Conservation (phyloP, 1,284 basidiomycete genomes). For the Ceratorhiza oryzae-sativae region DNA sequence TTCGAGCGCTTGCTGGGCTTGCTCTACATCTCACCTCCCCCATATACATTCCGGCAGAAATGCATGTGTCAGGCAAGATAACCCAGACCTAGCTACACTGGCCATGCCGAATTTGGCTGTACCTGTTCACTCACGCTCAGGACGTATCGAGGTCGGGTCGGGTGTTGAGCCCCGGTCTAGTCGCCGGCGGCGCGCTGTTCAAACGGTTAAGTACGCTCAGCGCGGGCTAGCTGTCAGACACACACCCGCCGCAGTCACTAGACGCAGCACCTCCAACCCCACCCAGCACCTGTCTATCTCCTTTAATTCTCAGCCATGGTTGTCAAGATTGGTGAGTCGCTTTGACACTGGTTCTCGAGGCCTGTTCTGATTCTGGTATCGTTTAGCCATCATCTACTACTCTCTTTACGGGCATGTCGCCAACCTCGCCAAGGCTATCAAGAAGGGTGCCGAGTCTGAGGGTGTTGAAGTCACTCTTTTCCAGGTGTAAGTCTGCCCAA, state of each 20-base stretch:
- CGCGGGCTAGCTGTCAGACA: background rate
- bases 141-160: conserved; percentile 26
- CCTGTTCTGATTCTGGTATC: background rate
- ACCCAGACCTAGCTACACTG: background rate
- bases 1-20: background rate
- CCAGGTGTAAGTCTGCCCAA: conserved; percentile 44
- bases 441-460: conserved; percentile 40
- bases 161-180: conserved; percentile 18
- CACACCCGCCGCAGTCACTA: conserved; percentile 6
- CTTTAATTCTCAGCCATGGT: conserved; percentile 21
- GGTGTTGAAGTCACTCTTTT: conserved; percentile 42
- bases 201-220: conserved; percentile 21
- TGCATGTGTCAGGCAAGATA: conserved; percentile 1
- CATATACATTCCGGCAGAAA: background rate
- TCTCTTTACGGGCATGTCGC: conserved; percentile 42
- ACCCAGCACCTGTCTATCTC: background rate
- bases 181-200: conserved; percentile 9
- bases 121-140: conserved; percentile 35
- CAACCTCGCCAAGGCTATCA: conserved; percentile 40
- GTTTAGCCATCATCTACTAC: conserved; percentile 32
- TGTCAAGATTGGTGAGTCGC: conserved; percentile 32
- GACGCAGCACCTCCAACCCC: conserved; percentile 1
- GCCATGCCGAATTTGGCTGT: conserved; percentile 8
- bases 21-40: conserved; percentile 29
- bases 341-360: background rate